Conservation (phyloP, 164 flowering plant species). For the Taxillus chinensis region DNA sequence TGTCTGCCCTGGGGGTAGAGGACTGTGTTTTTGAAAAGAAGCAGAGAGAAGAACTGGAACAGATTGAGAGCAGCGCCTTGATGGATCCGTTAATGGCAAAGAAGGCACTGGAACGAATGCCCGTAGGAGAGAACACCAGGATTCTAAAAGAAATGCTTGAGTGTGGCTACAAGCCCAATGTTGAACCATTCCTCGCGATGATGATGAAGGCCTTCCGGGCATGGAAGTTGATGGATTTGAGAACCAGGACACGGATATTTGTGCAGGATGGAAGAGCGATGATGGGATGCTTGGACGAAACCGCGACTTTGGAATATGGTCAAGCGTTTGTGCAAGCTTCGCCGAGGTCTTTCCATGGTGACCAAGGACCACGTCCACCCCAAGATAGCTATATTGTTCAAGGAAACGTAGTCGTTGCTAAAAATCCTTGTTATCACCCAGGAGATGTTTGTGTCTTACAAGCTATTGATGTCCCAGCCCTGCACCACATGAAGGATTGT, state of each 20-base stretch:
- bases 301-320: conserved; percentile 71
- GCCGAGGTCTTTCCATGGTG: neutral
- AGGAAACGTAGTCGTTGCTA: conserved; percentile 3
- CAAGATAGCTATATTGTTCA: neutral
- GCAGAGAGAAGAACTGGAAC: conserved; percentile 56
- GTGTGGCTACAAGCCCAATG: conserved; percentile 73
- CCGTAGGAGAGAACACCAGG: conserved; percentile 57
- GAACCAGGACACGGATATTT: conserved; percentile 58
- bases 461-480: neutral
- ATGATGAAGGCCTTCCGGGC: conserved; percentile 69
- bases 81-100: conserved; percentile 49
- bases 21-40: conserved; percentile 34
- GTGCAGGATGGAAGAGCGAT: conserved; percentile 57
- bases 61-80: conserved; percentile 40
- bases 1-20: conserved; percentile 4
- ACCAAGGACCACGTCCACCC: no score
- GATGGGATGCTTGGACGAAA: conserved; percentile 96
- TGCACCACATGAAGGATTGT: conserved; percentile 3
- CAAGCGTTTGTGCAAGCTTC: conserved; percentile 77
- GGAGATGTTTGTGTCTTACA: conserved; percentile 1
- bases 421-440: conserved; percentile 2
- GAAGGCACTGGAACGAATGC: conserved; percentile 62
- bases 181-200: conserved; percentile 84
- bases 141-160: conserved; percentile 66
- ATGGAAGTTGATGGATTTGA: conserved; percentile 54